Evolutionary conservation across 495 filamentous ascomycete species (phyloP).

Genomic region (Penicillium atrosanguineum): DNA sequence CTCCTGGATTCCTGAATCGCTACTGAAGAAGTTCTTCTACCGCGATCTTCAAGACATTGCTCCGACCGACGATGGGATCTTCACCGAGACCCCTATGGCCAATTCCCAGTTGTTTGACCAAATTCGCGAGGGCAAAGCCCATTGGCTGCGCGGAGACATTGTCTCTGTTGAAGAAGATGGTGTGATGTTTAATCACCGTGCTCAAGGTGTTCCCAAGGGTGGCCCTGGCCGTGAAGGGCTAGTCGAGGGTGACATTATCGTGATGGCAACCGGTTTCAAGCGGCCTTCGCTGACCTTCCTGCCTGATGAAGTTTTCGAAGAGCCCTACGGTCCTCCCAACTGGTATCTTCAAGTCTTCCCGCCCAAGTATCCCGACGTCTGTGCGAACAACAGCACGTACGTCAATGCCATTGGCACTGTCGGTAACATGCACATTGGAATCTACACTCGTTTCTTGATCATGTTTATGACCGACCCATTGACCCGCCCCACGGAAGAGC

Average conservation of each 20-base stretch:
- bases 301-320: constrained; percentile 64
- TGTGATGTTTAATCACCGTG: constrained; percentile 66
- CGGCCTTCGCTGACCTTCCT: constrained; percentile 72
- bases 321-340: constrained; percentile 73
- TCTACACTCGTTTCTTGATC: constrained; percentile 79
- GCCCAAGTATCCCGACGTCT: constrained; percentile 56
- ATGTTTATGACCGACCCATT: constrained; percentile 83
- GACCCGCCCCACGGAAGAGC: constrained; percentile 63
- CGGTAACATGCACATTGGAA: constrained; percentile 85
- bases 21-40: constrained; percentile 80
- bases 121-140: constrained; percentile 69
- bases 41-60: constrained; percentile 78
- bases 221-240: constrained; percentile 64
- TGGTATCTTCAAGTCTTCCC: constrained; percentile 89
- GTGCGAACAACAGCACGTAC: constrained; percentile 82
- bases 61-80: constrained; percentile 63
- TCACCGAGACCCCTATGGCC: constrained; percentile 80
- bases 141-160: constrained; percentile 81
- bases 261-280: constrained; percentile 81
- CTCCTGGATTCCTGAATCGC: constrained; percentile 72
- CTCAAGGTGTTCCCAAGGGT: constrained; percentile 67
- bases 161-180: constrained; percentile 61
- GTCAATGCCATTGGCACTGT: constrained; percentile 76
- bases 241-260: constrained; percentile 70
- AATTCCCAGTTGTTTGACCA: constrained; percentile 77